Conservation (phyloP, 345 rosid species). For the Salix viminalis region DNA sequence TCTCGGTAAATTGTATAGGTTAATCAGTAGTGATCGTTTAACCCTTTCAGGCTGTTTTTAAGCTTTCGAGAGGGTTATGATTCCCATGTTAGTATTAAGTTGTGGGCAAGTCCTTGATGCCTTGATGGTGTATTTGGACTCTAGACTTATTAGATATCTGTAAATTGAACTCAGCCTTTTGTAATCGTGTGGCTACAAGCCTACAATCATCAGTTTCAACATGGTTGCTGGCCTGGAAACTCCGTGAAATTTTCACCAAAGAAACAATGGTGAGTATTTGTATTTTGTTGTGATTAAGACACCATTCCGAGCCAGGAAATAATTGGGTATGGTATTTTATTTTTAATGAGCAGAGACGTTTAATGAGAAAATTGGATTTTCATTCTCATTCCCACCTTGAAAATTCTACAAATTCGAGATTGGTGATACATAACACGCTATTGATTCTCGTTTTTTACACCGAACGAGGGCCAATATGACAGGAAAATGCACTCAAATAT, state of each 20-base stretch:
- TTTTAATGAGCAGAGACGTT: neutral
- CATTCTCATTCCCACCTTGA: neutral
- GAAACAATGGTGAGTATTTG: neutral
- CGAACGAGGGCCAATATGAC: neutral
- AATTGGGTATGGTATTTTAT: neutral
- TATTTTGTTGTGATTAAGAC: neutral
- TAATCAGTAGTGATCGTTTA: neutral
- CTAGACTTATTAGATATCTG: neutral
- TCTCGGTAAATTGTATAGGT: slow-evolving; percentile 19
- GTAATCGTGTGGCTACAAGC: neutral
- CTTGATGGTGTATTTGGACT: neutral
- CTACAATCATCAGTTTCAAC: neutral
- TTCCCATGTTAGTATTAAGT: neutral
- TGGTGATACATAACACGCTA: neutral
- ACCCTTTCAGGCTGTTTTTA: slow-evolving; percentile 13
- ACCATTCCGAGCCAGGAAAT: neutral
- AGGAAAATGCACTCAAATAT: slow-evolving; percentile 3
- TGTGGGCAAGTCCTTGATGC: too few relatives aligned
- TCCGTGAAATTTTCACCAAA: neutral
- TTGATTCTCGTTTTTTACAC: neutral
- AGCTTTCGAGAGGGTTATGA: slow-evolving; percentile 13
- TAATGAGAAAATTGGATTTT: neutral
- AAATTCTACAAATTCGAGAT: neutral
- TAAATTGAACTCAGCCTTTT: too few relatives aligned
- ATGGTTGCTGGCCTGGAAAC: neutral